Evolutionary conservation across 352 stramenopile species (phyloP).

Genomic region (Globisporangium solare): DNA sequence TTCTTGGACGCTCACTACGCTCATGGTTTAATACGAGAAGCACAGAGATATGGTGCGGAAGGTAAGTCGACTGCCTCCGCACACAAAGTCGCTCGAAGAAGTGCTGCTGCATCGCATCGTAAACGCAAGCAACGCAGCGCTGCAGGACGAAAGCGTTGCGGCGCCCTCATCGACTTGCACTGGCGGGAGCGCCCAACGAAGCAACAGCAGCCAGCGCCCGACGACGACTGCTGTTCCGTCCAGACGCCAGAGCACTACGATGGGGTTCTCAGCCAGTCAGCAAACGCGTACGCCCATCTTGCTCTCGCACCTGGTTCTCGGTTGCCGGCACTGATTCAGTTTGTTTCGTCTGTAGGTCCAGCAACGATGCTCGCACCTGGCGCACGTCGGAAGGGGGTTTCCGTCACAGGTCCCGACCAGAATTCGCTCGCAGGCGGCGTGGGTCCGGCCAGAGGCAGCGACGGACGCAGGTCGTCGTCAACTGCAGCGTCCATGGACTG

Average conservation of each 20-base stretch:
- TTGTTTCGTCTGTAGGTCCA: not conserved
- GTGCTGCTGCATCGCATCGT: slow-evolving; percentile 52
- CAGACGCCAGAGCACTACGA: not conserved
- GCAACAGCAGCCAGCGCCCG: not conserved
- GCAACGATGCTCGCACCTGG: not conserved
- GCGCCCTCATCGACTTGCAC: not conserved
- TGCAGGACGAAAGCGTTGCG: too few species aligned
- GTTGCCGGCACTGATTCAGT: not conserved
- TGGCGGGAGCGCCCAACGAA: not conserved
- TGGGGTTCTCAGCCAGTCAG: not conserved
- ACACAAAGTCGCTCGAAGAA: slow-evolving; percentile 62
- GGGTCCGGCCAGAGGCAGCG: too few species aligned
- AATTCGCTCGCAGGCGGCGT: too few species aligned
- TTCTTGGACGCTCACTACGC: too few species aligned
- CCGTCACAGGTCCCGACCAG: not conserved
- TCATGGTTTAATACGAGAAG: too few species aligned
- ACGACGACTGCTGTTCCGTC: not conserved
- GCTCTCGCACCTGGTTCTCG: not conserved
- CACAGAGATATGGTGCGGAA: slow-evolving; percentile 50
- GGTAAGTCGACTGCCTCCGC: slow-evolving; percentile 43
- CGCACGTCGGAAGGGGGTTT: not conserved
- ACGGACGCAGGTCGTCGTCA: not conserved
- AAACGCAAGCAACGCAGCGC: slow-evolving; percentile 3
- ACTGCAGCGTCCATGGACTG: slow-evolving; percentile 7
- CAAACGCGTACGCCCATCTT: slow-evolving; percentile 1